Evolutionary conservation across 371 early-diverging fungal species (phyloP).

Genomic region (Mortierella sp.): DNA sequence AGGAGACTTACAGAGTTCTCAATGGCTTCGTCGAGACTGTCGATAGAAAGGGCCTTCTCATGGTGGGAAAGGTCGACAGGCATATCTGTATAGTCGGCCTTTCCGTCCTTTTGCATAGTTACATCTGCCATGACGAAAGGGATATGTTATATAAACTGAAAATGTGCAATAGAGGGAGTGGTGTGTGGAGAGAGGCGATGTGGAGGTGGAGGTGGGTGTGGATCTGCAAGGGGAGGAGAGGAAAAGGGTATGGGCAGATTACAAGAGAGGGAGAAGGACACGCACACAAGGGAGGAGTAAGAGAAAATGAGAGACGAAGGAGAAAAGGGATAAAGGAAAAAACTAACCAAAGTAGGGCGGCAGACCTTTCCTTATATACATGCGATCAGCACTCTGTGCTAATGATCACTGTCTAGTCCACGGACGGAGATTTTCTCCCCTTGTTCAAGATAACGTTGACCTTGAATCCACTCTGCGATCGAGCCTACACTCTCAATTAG

Average conservation of each 20-base stretch:
- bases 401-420: not conserved
- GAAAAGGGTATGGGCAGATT: not conserved
- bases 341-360: not conserved
- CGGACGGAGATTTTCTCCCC: conserved; percentile 2
- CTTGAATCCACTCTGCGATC: conserved; percentile 1
- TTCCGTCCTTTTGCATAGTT: conserved; percentile 40
- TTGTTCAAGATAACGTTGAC: conserved; percentile 4
- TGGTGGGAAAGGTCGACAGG: conserved; percentile 24
- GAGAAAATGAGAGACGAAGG: not conserved
- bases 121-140: conserved; percentile 32
- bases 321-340: not conserved
- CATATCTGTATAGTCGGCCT: conserved; percentile 24
- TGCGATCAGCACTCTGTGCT: not conserved
- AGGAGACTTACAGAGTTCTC: conserved; percentile 51
- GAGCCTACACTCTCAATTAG: conserved; percentile 4
- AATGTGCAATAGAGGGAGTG: not conserved
- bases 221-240: not conserved
- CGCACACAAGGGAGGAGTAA: not conserved
- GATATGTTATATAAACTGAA: not conserved
- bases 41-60: conserved; percentile 39
- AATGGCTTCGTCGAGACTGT: conserved; percentile 33
- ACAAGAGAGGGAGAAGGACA: not conserved
- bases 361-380: conserved; percentile 5
- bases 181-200: not conserved
- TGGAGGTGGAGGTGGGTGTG: not conserved